These are phyloP conservation scores for Emericellopsis atlantica DNA, from an alignment of 2,329 filamentous ascomycete genomes.

Conservation along the genomic window DNA sequence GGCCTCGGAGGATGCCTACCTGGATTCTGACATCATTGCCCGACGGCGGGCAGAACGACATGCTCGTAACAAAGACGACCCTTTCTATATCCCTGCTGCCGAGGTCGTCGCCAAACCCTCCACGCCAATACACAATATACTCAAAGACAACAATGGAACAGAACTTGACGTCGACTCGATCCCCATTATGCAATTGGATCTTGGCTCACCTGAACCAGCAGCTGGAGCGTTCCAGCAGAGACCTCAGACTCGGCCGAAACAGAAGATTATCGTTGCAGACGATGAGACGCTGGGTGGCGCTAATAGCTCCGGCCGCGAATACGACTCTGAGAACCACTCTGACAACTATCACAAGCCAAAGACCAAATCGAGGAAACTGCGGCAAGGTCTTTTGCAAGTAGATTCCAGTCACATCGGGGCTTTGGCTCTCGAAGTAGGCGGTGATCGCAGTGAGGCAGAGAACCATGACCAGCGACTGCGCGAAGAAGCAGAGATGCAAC, in stretches of 20 bases:
- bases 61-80: constrained; percentile 82
- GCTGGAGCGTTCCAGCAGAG: constrained; percentile 15
- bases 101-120: constrained; percentile 47
- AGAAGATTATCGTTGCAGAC: constrained; percentile 53
- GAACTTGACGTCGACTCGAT: constrained; percentile 88
- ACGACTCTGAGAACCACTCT: constrained; percentile 42
- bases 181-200: constrained; percentile 84
- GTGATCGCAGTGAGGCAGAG: constrained; percentile 20
- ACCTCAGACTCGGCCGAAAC: constrained; percentile 30
- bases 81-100: constrained; percentile 68
- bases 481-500: constrained; percentile 80
- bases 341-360: constrained; percentile 30
- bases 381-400: constrained; percentile 61
- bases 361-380: constrained; percentile 33
- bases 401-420: constrained; percentile 73
- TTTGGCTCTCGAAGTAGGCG: constrained; percentile 47
- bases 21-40: constrained; percentile 63
- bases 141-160: constrained; percentile 58
- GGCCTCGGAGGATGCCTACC: constrained; percentile 48
- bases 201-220: constrained; percentile 27
- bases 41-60: constrained; percentile 62
- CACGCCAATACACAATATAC: constrained; percentile 68
- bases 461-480: constrained; percentile 56
- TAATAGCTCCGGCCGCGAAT: constrained; percentile 31
- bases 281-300: constrained; percentile 57